A percentile compares a stretch with the other conserved stretches of the same genome.
Conservation (phyloP, 1,284 basidiomycete species). For the Peniophora sp. region DNA sequence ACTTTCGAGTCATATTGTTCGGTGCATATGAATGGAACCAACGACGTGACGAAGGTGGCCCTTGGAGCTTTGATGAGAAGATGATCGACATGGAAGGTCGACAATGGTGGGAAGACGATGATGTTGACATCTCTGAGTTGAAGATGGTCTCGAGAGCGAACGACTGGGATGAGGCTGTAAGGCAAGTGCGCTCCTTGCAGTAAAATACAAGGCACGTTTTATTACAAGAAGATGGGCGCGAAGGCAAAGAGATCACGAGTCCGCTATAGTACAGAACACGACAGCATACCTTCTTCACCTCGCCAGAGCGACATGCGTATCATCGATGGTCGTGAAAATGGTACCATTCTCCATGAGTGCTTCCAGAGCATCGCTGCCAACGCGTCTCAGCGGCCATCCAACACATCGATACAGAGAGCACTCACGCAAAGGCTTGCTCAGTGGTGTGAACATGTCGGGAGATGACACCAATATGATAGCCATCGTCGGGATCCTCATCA, state of each 20-base stretch:
- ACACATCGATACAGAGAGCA: not conserved
- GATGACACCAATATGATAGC: constrained; percentile 41
- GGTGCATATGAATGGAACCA: constrained; percentile 68
- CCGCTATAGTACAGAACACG: not conserved
- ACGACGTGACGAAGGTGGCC: constrained; percentile 37
- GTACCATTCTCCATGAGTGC: constrained; percentile 46
- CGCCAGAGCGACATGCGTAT: constrained; percentile 31
- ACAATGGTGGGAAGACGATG: constrained; percentile 49
- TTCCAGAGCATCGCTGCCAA: constrained; percentile 38
- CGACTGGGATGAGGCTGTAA: constrained; percentile 43
- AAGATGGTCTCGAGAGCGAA: constrained; percentile 34
- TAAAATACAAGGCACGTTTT: not conserved
- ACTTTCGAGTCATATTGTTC: constrained; percentile 48
- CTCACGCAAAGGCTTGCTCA: constrained; percentile 32
- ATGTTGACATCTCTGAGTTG: constrained; percentile 28
- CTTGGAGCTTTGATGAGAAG: constrained; percentile 47
- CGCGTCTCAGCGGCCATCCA: not conserved
- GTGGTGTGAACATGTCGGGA: constrained; percentile 22
- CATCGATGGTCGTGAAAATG: constrained; percentile 48
- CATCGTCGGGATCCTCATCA: constrained; percentile 26
- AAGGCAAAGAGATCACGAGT: not conserved
- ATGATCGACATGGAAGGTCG: constrained; percentile 32
- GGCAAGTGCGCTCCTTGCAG: constrained; percentile 25
- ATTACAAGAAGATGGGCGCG: not conserved
- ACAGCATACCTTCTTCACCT: constrained; percentile 8